phyloP scores from a whole-genome alignment of 495 filamentous ascomycete species.

The Lasiosphaeris hirsuta region DNA sequence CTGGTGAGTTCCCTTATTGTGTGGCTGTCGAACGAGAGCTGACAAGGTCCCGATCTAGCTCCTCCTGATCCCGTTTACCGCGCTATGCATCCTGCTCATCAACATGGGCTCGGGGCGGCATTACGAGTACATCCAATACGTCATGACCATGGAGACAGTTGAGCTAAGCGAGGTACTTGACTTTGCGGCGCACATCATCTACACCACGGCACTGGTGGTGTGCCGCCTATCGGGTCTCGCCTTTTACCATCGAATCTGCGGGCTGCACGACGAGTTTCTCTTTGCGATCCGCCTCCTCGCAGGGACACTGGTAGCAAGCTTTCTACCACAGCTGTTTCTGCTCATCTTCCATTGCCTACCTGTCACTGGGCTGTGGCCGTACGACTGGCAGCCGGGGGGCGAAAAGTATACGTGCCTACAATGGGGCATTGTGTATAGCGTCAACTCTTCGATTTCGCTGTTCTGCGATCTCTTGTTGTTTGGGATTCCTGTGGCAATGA shows the following conservation, averaged over 20 bases:
- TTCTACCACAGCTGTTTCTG: constrained; percentile 42
- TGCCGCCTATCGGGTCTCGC: constrained; percentile 49
- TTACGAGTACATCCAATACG: constrained; percentile 46
- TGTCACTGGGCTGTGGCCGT: constrained; percentile 45
- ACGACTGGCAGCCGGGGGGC: constrained; percentile 37
- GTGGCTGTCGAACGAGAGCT: background rate
- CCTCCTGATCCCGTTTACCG: constrained; percentile 38
- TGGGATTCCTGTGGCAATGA: constrained; percentile 40
- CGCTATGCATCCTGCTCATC: constrained; percentile 40
- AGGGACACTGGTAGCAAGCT: constrained; percentile 35
- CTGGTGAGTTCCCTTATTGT: constrained; percentile 27
- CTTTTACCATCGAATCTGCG: constrained; percentile 45
- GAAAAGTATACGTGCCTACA: constrained; percentile 36
- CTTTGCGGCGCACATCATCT: constrained; percentile 46
- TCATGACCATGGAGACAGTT: constrained; percentile 35
- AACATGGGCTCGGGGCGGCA: constrained; percentile 46
- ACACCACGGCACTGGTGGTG: constrained; percentile 43
- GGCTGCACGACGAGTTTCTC: constrained; percentile 31
- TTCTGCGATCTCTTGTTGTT: constrained; percentile 46
- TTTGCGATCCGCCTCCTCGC: constrained; percentile 34
- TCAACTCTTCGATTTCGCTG: constrained; percentile 42
- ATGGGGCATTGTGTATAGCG: constrained; percentile 45
- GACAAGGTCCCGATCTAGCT: background rate
- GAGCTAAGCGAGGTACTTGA: constrained; percentile 41
- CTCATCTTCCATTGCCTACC: constrained; percentile 46